These are phyloP conservation scores for Ganoderma leucocontextum DNA, from an alignment of 1,284 basidiomycete species.

Conservation along the genomic window DNA sequence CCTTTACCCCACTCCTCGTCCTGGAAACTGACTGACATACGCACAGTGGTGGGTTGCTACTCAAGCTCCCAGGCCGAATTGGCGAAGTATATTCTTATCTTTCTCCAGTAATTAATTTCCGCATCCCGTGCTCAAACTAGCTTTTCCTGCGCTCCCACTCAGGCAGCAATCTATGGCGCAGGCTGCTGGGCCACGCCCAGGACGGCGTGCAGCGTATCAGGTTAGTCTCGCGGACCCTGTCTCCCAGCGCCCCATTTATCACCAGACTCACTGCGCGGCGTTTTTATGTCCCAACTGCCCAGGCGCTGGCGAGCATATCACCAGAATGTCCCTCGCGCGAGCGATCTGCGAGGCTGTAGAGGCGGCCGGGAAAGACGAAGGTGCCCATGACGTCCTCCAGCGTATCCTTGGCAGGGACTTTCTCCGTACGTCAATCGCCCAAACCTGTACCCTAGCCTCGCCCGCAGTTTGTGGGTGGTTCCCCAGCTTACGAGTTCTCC, in stretches of 20 bases:
- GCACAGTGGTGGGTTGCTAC: slow-evolving; percentile 72
- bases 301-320: slow-evolving; percentile 55
- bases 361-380: slow-evolving; percentile 33
- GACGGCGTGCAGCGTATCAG: slow-evolving; percentile 76
- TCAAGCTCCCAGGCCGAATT: slow-evolving; percentile 74
- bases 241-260: slow-evolving; percentile 8
- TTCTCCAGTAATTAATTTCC: background rate
- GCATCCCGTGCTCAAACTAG: slow-evolving; percentile 9
- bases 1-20: background rate
- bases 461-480: slow-evolving; percentile 4
- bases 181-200: slow-evolving; percentile 70
- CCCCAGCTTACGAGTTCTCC: background rate
- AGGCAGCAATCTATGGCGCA: slow-evolving; percentile 71
- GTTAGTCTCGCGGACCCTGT: slow-evolving; percentile 41
- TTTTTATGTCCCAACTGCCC: slow-evolving; percentile 2
- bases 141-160: slow-evolving; percentile 6
- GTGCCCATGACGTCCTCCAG: slow-evolving; percentile 43
- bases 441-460: background rate
- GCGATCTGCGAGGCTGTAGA: slow-evolving; percentile 43
- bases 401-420: slow-evolving; percentile 39
- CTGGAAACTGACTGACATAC: slow-evolving; percentile 12
- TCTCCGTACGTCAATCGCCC: slow-evolving; percentile 31
- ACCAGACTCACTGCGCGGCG: background rate
- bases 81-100: slow-evolving; percentile 60
- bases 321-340: slow-evolving; percentile 46